These are phyloP conservation scores for Boechera stricta DNA, from an alignment of 345 rosid species.

Conservation along the genomic window DNA sequence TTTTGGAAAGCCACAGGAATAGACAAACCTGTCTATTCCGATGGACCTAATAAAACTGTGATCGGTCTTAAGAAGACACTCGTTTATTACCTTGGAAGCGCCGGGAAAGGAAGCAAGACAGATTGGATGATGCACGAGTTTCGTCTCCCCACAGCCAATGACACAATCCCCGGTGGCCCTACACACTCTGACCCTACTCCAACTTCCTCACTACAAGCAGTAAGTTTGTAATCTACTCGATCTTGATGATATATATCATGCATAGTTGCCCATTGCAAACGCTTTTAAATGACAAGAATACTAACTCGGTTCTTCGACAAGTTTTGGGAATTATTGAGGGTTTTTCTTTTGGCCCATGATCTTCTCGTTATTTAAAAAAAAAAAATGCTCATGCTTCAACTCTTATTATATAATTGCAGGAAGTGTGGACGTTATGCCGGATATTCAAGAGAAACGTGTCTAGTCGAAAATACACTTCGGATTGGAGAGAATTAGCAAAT, in stretches of 20 bases:
- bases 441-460: slow-evolving; percentile 70
- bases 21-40: slow-evolving; percentile 71
- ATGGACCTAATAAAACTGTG: slow-evolving; percentile 52
- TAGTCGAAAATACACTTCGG: slow-evolving; percentile 57
- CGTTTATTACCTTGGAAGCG: slow-evolving; percentile 86
- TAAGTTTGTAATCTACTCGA: slow-evolving; percentile 45
- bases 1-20: slow-evolving; percentile 99
- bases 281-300: background rate
- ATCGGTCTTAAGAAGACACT: slow-evolving; percentile 91
- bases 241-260: background rate
- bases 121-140: slow-evolving; percentile 99
- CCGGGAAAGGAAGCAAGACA: slow-evolving; percentile 94
- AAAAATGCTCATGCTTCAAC: too few species aligned
- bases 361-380: too few species aligned
- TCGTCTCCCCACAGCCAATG: slow-evolving; percentile 66
- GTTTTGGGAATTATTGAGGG: too few species aligned
- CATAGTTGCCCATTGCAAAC: background rate
- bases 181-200: slow-evolving; percentile 35
- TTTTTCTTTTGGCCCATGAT: too few species aligned
- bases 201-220: slow-evolving; percentile 58
- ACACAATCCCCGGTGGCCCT: slow-evolving; percentile 31
- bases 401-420: slow-evolving; percentile 51
- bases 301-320: too few species aligned
- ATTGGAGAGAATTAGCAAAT: slow-evolving; percentile 61
- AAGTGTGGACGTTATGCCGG: slow-evolving; percentile 87